Conservation (phyloP, 1,284 basidiomycete genomes). For the Apiotrichum akiyoshidainum region DNA sequence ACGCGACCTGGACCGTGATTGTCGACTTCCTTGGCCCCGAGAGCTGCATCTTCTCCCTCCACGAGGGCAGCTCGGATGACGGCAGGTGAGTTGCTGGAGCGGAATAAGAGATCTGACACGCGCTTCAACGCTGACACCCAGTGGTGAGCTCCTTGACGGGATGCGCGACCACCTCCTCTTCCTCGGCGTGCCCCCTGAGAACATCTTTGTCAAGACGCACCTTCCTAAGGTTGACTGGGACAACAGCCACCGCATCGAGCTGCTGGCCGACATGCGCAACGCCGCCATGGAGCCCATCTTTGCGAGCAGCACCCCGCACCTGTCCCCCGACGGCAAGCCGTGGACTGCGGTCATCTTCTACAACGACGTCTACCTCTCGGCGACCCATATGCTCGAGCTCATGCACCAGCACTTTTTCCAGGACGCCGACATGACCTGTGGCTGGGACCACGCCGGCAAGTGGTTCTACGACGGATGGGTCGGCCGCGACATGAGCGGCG, state of each 20-base stretch:
- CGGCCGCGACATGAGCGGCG: constrained; percentile 50
- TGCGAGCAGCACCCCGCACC: constrained; percentile 29
- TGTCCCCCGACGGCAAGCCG: constrained; percentile 42
- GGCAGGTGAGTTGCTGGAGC: constrained; percentile 17
- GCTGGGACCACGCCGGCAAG: constrained; percentile 51
- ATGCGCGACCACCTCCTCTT: constrained; percentile 42
- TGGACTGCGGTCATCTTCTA: constrained; percentile 50
- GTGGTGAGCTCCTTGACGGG: constrained; percentile 30
- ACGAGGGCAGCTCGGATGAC: constrained; percentile 44
- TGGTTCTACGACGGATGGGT: constrained; percentile 55
- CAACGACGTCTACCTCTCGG: constrained; percentile 53
- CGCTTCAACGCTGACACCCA: background rate
- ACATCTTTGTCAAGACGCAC: constrained; percentile 40
- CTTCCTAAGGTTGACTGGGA: constrained; percentile 43
- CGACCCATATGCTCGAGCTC: constrained; percentile 51
- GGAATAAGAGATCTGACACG: too few relatives aligned
- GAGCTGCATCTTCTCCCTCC: constrained; percentile 36
- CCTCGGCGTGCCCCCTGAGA: constrained; percentile 46
- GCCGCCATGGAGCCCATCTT: constrained; percentile 49
- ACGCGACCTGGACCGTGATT: constrained; percentile 45
- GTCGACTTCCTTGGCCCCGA: constrained; percentile 46
- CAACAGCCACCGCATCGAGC: constrained; percentile 45
- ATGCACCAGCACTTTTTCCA: constrained; percentile 50
- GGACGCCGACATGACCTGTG: constrained; percentile 52
- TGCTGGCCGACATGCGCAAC: constrained; percentile 51